Evolutionary conservation across 108 stramenopile genomes (phyloP).

Genomic region (Skeletonema potamos): DNA sequence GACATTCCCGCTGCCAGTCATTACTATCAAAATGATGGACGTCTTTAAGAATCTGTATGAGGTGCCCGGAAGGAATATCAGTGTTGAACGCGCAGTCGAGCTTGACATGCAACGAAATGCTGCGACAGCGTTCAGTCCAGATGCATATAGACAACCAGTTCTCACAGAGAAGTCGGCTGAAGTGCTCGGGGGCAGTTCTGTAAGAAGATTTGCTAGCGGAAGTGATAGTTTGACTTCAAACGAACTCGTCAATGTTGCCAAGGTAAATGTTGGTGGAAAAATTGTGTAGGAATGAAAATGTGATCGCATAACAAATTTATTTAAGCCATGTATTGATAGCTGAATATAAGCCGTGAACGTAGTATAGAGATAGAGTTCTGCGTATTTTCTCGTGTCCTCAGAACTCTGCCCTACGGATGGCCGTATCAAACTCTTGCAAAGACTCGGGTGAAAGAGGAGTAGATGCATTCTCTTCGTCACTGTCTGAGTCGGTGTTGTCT

Average conservation of each 20-base stretch:
- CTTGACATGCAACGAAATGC: conserved; percentile 39
- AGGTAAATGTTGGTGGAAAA: conserved; percentile 10
- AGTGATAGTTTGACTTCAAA: not conserved
- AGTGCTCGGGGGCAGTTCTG: not conserved
- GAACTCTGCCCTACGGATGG: conserved; percentile 2
- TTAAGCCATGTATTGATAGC: not conserved
- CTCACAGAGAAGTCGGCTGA: conserved; percentile 48
- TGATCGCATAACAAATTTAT: not conserved
- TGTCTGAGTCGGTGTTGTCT: not conserved
- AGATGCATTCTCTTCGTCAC: not conserved
- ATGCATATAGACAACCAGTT: conserved; percentile 79
- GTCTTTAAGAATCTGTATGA: conserved; percentile 47
- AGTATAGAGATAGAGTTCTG: not conserved
- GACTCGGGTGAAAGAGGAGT: not conserved
- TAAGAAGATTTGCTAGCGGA: not conserved
- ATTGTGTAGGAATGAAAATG: conserved; percentile 20
- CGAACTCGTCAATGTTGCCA: not conserved
- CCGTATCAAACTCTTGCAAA: conserved; percentile 4
- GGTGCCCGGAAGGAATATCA: conserved; percentile 34
- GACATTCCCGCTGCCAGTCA: conserved; percentile 53
- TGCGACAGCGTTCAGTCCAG: conserved; percentile 22
- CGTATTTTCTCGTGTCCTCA: not conserved
- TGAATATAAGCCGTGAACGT: not conserved
- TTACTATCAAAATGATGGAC: conserved; percentile 53
- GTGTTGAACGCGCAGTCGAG: conserved; percentile 53